Evolutionary conservation across 2,329 filamentous ascomycete species (phyloP), one percentile per base, ranked within the genome.

Genomic region (Chrysosporium queenslandicum): DNA sequence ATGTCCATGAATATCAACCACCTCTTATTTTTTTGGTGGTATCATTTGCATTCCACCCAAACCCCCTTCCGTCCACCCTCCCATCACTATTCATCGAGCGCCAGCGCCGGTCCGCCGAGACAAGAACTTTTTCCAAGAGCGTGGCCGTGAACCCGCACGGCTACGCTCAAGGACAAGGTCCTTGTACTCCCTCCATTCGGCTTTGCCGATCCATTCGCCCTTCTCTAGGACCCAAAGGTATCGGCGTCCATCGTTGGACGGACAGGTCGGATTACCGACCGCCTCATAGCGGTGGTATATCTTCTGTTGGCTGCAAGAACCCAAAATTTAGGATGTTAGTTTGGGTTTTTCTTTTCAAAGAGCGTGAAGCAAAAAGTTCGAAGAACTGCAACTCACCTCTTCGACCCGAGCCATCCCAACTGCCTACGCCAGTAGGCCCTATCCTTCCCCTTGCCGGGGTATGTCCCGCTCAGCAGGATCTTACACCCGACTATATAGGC

Each of bases 121-220:
- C n/a, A n/a, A n/a, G n/a, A 47, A 47, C 5, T 12, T 20, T 25
- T 47, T 25, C 45, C 45, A 47, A 23, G 45, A 23, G 32, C 3
- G 29, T 47, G 11, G 29, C 45, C 29, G 45, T n/a, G 29, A 23
- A 9, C 45, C 45, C 30, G 45, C 29, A 20, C 45, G 45, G 8
- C 45, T 29, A 47, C 45, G 23, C 45, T 47, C 45, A 37, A 47
- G 46, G 34, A 40, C 23, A 18, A 40, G 23, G 37, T 50, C 46
- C 37, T 50, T 50, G 16, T 40, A 50, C 36, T 50, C 34, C 46
- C 39, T 20, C 46, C 46, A 51, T 23, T 43, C 49, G 18, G 32
- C 29, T 52, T 57, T 59, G 25, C 47, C 29, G 30, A 58, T 54
- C 56, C 59, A 59, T 25, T 50, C 29, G 5, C 56, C 56, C 18